Evolutionary conservation across 2,329 filamentous ascomycete species (phyloP), one percentile per base, ranked within the genome.

Genomic region (Claviceps humidiphila): DNA sequence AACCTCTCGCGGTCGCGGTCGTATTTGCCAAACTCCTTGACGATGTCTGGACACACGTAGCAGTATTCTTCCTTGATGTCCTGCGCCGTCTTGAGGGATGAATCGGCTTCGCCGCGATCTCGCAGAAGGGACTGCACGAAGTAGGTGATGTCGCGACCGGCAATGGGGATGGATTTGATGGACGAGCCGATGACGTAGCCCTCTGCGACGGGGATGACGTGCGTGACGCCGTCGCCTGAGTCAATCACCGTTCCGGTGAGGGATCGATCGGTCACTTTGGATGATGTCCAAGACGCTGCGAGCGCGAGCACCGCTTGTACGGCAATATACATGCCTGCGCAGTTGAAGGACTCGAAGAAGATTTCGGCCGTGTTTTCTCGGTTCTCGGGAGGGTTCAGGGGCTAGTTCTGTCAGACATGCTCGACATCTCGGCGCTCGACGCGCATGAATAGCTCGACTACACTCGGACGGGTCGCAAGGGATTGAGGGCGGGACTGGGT

Each of bases 271-370:
- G 91, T 90, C 16, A 97, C 91, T 74, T 97, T 98, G 51, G 90
- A 95, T 48, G 90, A 96, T 30, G 93, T 98, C 93, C 93, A 98
- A 8, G 93, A 97, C 20, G 94, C 93, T 45, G 93, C 93, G 46
- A 98, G 81, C 16, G 94, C 93, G 52, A 98, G 84, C 22, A 98
- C 93, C 37, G 93, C 93, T 72, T 98, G 93, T 14, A 98, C 93
- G 47, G 93, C 93, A 67, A 98, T 98, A 72, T 98, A 98, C 58
- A 98, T 84, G 72, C 93, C 93, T 54, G 93, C 91, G 69, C 93
- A 97, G 74, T 98, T 98, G 78, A 98, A 98, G 3, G 93, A 97
- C 68, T 98, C 93, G 74, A 98, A 98, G 82, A 98, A 96, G 71
- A 98, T 98, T 69, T 98, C 93, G 69, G 93, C 93, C 26, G 93